Evolutionary conservation across 768 basidiomycete genomes (phyloP).

Genomic region (Tephrocybe sp.): DNA sequence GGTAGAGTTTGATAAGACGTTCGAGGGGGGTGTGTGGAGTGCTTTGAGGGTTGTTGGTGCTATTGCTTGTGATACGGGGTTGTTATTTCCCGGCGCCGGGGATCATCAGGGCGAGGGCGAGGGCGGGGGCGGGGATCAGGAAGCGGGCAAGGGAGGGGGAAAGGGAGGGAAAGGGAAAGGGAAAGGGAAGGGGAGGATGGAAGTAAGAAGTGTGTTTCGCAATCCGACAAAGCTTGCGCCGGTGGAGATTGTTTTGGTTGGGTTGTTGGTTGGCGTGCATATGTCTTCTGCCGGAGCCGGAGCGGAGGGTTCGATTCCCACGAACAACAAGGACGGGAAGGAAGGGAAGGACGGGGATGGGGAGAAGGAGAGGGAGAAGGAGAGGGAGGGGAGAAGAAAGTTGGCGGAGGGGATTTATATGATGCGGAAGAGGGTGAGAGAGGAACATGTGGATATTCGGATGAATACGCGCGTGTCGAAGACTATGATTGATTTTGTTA

Average conservation of each 20-base stretch:
- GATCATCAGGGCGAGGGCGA: too few species aligned
- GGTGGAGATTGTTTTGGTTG: slow-evolving; percentile 62
- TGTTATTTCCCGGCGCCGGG: too few species aligned
- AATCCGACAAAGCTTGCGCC: slow-evolving; percentile 54
- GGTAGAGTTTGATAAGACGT: background rate
- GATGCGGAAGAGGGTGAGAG: slow-evolving; percentile 57
- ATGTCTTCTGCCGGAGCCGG: slow-evolving; percentile 32
- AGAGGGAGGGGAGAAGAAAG: slow-evolving; percentile 1
- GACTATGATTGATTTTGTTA: slow-evolving; percentile 53
- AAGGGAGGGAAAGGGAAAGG: too few species aligned
- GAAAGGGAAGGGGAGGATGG: slow-evolving; percentile 24
- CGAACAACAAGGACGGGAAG: slow-evolving; percentile 3
- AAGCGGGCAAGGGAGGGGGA: too few species aligned
- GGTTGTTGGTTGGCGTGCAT: slow-evolving; percentile 50
- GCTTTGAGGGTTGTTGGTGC: slow-evolving; percentile 10
- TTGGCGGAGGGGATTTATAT: slow-evolving; percentile 8
- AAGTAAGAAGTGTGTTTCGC: slow-evolving; percentile 36
- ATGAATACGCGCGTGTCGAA: slow-evolving; percentile 57
- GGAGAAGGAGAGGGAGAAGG: slow-evolving; percentile 1
- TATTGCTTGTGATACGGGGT: background rate
- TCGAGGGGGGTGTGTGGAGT: background rate
- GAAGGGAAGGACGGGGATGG: background rate
- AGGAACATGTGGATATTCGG: slow-evolving; percentile 59
- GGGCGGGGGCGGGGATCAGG: too few species aligned
- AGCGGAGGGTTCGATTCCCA: background rate